These are phyloP conservation scores for Leptographium wingfieldii DNA, from an alignment of 2,329 filamentous ascomycete genomes.

Conservation along the genomic window DNA sequence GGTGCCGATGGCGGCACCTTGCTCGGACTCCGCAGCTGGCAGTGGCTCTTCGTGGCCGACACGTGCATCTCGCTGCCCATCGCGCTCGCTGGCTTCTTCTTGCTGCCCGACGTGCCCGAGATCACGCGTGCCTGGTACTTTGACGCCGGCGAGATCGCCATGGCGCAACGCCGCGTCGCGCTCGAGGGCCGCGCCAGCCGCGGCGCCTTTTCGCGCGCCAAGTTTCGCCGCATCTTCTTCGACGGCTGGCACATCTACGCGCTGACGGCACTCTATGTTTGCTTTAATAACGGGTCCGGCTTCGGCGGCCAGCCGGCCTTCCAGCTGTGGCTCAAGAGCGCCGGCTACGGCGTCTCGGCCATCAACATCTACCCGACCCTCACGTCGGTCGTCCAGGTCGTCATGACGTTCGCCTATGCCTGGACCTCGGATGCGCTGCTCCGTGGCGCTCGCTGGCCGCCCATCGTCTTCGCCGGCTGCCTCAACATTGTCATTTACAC, in stretches of 20 bases:
- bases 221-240: conserved; percentile 46
- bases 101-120: conserved; percentile 27
- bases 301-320: conserved; percentile 40
- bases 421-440: conserved; percentile 53
- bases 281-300: conserved; percentile 46
- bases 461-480: conserved; percentile 42
- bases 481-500: conserved; percentile 28
- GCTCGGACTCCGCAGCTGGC: conserved; percentile 36
- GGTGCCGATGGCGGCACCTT: conserved; percentile 17
- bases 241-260: conserved; percentile 51
- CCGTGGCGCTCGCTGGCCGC: conserved; percentile 47
- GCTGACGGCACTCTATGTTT: conserved; percentile 45
- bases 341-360: conserved; percentile 28
- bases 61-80: conserved; percentile 43
- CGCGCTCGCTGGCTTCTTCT: conserved; percentile 37
- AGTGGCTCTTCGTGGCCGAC: conserved; percentile 47
- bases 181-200: conserved; percentile 32
- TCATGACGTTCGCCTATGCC: conserved; percentile 49
- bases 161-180: conserved; percentile 27
- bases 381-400: conserved; percentile 37
- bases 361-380: conserved; percentile 47
- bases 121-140: conserved; percentile 26
- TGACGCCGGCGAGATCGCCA: conserved; percentile 22
- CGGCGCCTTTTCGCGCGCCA: conserved; percentile 28
- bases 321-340: conserved; percentile 31